Base-by-base conservation (phyloP, 164 flowering plant genomes). In the Protea cynaroides region DNA sequence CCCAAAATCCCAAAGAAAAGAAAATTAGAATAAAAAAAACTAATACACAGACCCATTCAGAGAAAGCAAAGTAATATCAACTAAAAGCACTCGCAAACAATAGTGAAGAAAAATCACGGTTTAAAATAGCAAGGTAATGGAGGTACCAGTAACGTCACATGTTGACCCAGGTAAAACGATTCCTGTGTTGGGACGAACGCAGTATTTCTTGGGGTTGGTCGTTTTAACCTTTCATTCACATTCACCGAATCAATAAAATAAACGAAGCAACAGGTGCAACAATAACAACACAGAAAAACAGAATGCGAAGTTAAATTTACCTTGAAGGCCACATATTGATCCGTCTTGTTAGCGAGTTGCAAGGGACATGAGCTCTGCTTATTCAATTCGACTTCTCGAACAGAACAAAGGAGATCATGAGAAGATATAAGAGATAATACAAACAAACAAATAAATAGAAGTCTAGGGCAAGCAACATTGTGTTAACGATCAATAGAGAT, bases 151-250 rank as follows among this genome's bases (percentile, higher is more conserved):
- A 65, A 87, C 69, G 38, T 84, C 86, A 72, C 84, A 84, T 65
- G 85, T 80, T 1, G 84, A 71, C 51, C 76, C 76, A 23, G 94
- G 94, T 68, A 61, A 52, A 25, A 88, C 80, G 21, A 86, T 59
- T 61, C 94, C 91, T 1, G 86, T 78, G 69, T 88, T 88, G 29
- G 94, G 94, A n/a, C 91, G 76, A 24, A 88, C 90, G 59, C 84
- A 84, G 62, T 88, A 88, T 75, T 84, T 86, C 82, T 86, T 86
- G 0, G 94, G 94, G 70, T 83, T 86, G 12, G 94, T 88, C 9
- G 91, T 88, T 78, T 87, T 87, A 29, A 87, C 90, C 93, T 87
- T 44, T 22, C 49, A 57, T 13, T 25, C 15, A 52, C 49, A 57
- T 13, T 25, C 15, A 52, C 14, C 4, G 15, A 44, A 59, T 19